These are phyloP conservation scores for Lactarius akahatsu DNA, from an alignment of 768 basidiomycete genomes.

Conservation along the genomic window DNA sequence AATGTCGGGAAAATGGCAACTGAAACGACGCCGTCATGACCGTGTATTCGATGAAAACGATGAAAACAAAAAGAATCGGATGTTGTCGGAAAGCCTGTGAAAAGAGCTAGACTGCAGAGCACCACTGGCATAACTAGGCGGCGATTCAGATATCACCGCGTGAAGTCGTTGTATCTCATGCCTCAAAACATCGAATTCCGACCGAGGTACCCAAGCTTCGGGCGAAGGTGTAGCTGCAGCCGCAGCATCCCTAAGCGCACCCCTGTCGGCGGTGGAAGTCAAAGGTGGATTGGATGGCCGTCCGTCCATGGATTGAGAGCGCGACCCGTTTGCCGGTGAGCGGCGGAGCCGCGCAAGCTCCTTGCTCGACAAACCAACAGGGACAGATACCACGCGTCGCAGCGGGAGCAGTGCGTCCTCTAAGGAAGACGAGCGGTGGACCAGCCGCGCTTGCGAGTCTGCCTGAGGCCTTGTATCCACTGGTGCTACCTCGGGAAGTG, in stretches of 20 bases:
- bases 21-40: no score
- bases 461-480: neutral
- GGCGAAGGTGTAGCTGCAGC: neutral
- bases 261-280: neutral
- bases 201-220: neutral
- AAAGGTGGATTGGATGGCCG: neutral
- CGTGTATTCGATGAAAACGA: no score
- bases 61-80: no score
- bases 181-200: no score
- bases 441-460: neutral
- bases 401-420: neutral
- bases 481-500: neutral
- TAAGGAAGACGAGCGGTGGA: no score
- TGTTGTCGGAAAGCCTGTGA: no score
- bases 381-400: neutral
- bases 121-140: no score
- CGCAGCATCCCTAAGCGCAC: no score
- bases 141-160: no score
- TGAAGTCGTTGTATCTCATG: no score
- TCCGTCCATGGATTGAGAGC: neutral
- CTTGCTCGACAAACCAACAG: conserved; percentile 14
- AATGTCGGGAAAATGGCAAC: no score
- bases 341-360: conserved; percentile 18
- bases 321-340: neutral
- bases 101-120: no score